Evolutionary conservation across 371 early-diverging fungal genomes (phyloP), one percentile per base, ranked within the genome.

Genomic region (Saksenaea oblongispora): DNA sequence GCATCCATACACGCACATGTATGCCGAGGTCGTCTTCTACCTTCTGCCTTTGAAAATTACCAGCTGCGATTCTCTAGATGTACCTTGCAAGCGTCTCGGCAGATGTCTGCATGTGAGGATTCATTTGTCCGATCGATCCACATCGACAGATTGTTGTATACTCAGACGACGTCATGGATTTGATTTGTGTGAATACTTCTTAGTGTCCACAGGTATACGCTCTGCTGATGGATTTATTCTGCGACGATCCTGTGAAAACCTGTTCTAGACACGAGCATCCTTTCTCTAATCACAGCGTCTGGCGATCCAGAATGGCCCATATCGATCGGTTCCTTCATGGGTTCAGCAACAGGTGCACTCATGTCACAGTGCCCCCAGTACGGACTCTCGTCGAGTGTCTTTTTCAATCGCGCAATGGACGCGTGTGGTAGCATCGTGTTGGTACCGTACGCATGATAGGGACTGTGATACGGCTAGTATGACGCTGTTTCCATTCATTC

Each of bases 391-490:
- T 98, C 95, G 44, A 95, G 88, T 72, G 97, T 96, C 68, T 89
- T 88, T 73, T 91, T 83, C 27, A 97, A 73, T 28, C 98, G 85
- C 7, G 97, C 98, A 77, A 97, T 92, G 8, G n/a, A 97, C 98
- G 61, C 98, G 79, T 61, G 94, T 91, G 3, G 96, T 94, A 18
- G 98, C 96, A 72, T 97, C 98, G 67, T 94, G 89, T 75, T 97
- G 95, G 72, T 97, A 98, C 58, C 97, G 79, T 1, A 96, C 93
- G 69, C 92, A 92, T 39, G 93, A 88, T 36, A 97, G 83, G 68
- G 97, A 97, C 75, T 95, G 95, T 51, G 95, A 87, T 18, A 91
- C 89, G 76, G 97, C 98, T 36, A 98, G 84, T 87, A 97, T 94
- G 9, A 94, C 78, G 39, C 93, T 84, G 70, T n/a, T 97, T 98